These are phyloP conservation scores for Colletotrichum endophyticum DNA, from an alignment of 2,329 filamentous ascomycete species.

Conservation along the genomic window DNA sequence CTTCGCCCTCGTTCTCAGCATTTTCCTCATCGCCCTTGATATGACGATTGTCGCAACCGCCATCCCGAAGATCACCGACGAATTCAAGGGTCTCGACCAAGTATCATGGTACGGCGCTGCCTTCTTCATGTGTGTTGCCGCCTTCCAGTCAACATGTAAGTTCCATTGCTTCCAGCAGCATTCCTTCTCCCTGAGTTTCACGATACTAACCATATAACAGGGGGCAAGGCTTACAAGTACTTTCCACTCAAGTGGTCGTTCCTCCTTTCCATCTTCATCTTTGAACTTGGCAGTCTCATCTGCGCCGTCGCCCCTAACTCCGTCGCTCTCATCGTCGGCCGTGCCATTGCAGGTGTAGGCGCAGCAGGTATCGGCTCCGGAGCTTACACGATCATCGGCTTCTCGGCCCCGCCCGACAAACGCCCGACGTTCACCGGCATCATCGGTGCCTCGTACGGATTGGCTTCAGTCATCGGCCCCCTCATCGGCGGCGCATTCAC, in stretches of 20 bases:
- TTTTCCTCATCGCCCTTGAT: conserved; percentile 56
- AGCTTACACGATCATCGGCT: conserved; percentile 53
- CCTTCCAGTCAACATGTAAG: conserved; percentile 45
- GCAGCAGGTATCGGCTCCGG: conserved; percentile 55
- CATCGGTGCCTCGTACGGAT: conserved; percentile 39
- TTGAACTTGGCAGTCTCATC: conserved; percentile 59
- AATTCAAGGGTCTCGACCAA: conserved; percentile 55
- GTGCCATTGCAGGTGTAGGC: conserved; percentile 52
- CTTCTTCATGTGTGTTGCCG: conserved; percentile 54
- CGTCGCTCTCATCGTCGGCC: conserved; percentile 54
- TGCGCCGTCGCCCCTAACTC: conserved; percentile 54
- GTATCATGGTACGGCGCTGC: conserved; percentile 65
- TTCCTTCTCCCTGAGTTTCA: not conserved
- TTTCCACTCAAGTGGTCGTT: conserved; percentile 57
- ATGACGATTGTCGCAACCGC: conserved; percentile 63
- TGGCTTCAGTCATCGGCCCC: conserved; percentile 40
- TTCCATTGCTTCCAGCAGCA: not conserved
- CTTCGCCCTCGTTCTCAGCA: conserved; percentile 48
- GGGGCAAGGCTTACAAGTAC: conserved; percentile 55
- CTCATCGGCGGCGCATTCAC: conserved; percentile 42
- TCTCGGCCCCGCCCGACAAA: conserved; percentile 38
- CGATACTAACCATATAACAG: conserved; percentile 30
- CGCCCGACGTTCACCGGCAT: conserved; percentile 42
- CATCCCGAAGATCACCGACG: conserved; percentile 60
- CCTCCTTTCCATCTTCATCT: conserved; percentile 51